These are phyloP conservation scores for Conticribra weissflogii DNA, from an alignment of 108 stramenopile genomes.

Conservation along the genomic window DNA sequence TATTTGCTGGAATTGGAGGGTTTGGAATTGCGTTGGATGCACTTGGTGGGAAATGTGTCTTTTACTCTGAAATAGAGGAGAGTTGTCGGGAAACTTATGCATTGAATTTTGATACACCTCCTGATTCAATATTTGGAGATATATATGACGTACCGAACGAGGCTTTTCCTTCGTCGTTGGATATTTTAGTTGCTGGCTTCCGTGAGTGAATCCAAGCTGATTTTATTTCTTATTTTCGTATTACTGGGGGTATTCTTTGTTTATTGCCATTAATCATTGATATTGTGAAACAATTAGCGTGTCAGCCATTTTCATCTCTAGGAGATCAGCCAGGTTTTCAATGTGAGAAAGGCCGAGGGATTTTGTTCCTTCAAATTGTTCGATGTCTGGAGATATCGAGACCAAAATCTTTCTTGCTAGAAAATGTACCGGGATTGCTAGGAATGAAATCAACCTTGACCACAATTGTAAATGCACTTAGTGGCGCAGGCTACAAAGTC, in stretches of 20 bases:
- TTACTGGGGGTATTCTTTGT: too few species aligned
- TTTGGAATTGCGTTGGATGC: conserved; percentile 83
- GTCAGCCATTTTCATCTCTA: conserved; percentile 76
- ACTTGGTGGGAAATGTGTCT: conserved; percentile 77
- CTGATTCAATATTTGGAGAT: conserved; percentile 52
- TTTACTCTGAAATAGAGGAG: conserved; percentile 72
- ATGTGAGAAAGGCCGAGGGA: conserved; percentile 65
- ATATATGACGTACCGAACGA: conserved; percentile 53
- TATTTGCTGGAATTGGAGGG: conserved; percentile 85
- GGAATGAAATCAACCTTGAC: conserved; percentile 56
- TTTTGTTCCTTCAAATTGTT: conserved; percentile 74
- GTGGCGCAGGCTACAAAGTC: conserved; percentile 72
- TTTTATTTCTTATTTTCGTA: too few species aligned
- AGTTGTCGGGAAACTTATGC: conserved; percentile 61
- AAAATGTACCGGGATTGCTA: conserved; percentile 82
- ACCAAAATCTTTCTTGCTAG: conserved; percentile 75
- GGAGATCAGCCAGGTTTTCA: conserved; percentile 73
- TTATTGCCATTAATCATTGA: too few species aligned
- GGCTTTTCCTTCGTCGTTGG: conserved; percentile 48
- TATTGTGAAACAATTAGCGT: too few species aligned
- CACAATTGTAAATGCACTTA: conserved; percentile 55
- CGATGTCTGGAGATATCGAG: conserved; percentile 57
- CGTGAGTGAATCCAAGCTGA: too few species aligned
- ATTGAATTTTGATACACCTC: conserved; percentile 61
- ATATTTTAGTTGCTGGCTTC: conserved; percentile 76